Base-by-base conservation (phyloP, 2,329 filamentous ascomycete species). In the Cytospora schulzeri region DNA sequence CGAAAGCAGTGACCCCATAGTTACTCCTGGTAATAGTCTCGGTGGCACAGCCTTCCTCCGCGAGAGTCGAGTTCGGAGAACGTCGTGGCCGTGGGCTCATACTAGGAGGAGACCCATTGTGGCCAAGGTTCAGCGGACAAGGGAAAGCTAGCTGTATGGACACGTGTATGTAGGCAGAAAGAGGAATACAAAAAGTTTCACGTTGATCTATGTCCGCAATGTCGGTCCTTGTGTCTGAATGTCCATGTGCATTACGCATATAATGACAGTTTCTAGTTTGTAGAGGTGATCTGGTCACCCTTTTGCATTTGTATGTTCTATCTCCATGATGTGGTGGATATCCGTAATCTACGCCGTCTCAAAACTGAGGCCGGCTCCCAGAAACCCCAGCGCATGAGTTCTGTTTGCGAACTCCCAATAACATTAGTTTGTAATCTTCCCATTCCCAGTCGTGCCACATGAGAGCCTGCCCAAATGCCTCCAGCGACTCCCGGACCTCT, bases 161-260 rank as follows among this genome's bases (percentile, higher is more conserved):
- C 28, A 35, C 41, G n/a, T 38, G 57, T 55, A 51, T 19, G 53
- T 54, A 65, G 55, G 12, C 51, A 60, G 51, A 28, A 33, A 45
- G 31, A 57, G 62, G 65, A 67, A 65, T 60, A 59, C 51, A 64
- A 57, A 66, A 67, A 65, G 59, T 50, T 57, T 57, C 33, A 59
- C 53, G 53, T 51, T 48, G 45, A 14, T 31, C 11, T 48, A 48
- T 48, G 6, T 14, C 4, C n/a, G n/a, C 4, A 5, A 14, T 48
- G 2, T 4, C 8, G 45, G 41, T 22, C 14, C n/a, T 14, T 5
- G 1, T n/a, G 19, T 33, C 31, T 33, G 22, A 45, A 9, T 22
- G 12, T 15, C 3, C 19, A 24, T 48, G 45, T 48, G 45, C 1
- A 41, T 24, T 6, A 24, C n/a, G 45, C 9, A 48, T 19, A 7